phyloP scores from a whole-genome alignment of 805 yeast genomes.

The Starmera dryadoides region DNA sequence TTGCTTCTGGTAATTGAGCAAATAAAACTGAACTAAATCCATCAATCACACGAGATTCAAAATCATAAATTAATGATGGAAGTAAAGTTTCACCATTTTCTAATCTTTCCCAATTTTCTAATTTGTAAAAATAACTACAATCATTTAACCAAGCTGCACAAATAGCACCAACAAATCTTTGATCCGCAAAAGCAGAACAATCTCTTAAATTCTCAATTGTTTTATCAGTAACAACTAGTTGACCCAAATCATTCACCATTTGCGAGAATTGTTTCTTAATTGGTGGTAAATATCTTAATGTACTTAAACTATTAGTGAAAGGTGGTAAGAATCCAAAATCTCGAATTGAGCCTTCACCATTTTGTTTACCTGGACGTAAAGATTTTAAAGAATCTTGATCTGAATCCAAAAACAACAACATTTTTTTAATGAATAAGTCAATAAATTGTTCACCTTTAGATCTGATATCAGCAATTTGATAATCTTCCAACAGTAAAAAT shows the following conservation, averaged over 20 bases:
- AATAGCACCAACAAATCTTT: constrained; percentile 38
- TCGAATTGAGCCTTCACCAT: constrained; percentile 22
- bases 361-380: constrained; percentile 5
- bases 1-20: constrained; percentile 26
- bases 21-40: constrained; percentile 26
- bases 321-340: constrained; percentile 58
- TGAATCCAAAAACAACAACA: constrained; percentile 26
- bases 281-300: constrained; percentile 42
- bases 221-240: constrained; percentile 32
- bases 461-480: constrained; percentile 34
- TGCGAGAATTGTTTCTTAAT: constrained; percentile 36
- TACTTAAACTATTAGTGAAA: constrained; percentile 52
- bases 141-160: constrained; percentile 48
- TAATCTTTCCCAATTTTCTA: constrained; percentile 32
- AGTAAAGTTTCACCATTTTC: constrained; percentile 29
- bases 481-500: constrained; percentile 33
- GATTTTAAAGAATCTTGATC: constrained; percentile 18
- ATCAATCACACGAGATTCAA: constrained; percentile 26
- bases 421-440: constrained; percentile 22
- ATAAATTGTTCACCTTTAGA: constrained; percentile 32
- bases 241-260: constrained; percentile 35
- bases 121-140: constrained; percentile 28
- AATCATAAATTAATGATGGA: constrained; percentile 26
- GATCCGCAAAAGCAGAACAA: constrained; percentile 29
- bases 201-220: constrained; percentile 30